Base-by-base conservation (phyloP, 164 flowering plant genomes). In the Taxillus chinensis region DNA sequence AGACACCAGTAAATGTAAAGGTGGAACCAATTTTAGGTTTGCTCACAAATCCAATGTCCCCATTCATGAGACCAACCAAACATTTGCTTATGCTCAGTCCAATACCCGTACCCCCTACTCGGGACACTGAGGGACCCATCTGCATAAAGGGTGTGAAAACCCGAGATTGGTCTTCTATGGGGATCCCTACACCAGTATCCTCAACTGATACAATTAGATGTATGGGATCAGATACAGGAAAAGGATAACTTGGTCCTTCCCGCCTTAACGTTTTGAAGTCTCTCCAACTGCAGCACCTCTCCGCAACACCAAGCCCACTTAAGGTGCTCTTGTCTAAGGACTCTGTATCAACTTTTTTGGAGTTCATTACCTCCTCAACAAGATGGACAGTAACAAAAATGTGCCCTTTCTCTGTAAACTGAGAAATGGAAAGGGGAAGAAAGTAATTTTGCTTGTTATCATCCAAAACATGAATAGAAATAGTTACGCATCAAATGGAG, bases 101-200 rank as follows among this genome's bases (percentile, higher is more conserved):
- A 39, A 93, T 93, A 8, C 99, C 99, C 4, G 99, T 93, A 48
- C 99, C 99, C n/a, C 97, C 99, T 10, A 67, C 84, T 45, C 96
- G 80, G 13, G 98, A 82, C 62, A 82, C 84, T 37, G 98, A 87
- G 16, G 90, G 85, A 12, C 82, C 86, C 3, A 84, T 97, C 65
- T 93, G 99, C 96, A 93, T 86, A 67, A 93, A 93, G 38, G 96
- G 99, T n/a, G 90, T 89, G 76, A 93, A 93, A 60, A 93, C 74
- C 1, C 85, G 86, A 57, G 86, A 59, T 67, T 89, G 99, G 17
- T 89, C 95, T 64, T 93, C 95, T 7, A 66, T 56, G 60, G 99
- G 97, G 67, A 93, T 93, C 52, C 99, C 97, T 2, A 46, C 78
- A 55, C 99, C 99, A 5, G 99, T 93, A 66, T 93, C 99, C 77